phyloP scores from a whole-genome alignment of 1,284 basidiomycete genomes.

The Papiliotrema fonsecae region DNA sequence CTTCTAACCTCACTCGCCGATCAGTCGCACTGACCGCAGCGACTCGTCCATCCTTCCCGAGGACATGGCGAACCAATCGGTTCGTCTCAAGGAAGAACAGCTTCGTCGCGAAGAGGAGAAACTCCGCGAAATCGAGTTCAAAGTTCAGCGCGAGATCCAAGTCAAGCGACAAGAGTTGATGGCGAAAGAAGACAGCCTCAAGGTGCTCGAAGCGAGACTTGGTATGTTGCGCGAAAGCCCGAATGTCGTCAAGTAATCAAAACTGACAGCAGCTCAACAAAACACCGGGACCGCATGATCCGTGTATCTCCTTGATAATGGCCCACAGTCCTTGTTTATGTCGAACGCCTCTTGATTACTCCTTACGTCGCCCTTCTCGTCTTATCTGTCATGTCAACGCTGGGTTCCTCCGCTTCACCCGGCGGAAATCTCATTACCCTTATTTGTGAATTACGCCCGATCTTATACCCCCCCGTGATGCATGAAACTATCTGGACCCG shows the following conservation, averaged over 20 bases:
- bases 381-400: too few relatives aligned
- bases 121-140: conserved; percentile 96
- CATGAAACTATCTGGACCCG: too few relatives aligned
- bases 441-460: too few relatives aligned
- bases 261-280: background rate
- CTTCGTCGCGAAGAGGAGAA: conserved; percentile 96
- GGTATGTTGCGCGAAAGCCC: conserved; percentile 24
- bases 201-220: conserved; percentile 48
- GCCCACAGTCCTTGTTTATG: background rate
- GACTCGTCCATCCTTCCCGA: conserved; percentile 84
- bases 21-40: conserved; percentile 52
- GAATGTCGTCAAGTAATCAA: background rate
- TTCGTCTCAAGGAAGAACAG: conserved; percentile 97
- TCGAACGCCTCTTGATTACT: too few relatives aligned
- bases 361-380: too few relatives aligned
- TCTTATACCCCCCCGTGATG: too few relatives aligned
- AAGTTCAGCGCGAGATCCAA: conserved; percentile 97
- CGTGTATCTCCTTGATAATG: background rate
- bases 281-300: background rate
- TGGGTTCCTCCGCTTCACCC: too few relatives aligned
- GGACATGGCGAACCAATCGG: conserved; percentile 92
- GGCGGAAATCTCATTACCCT: too few relatives aligned
- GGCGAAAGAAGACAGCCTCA: conserved; percentile 73
- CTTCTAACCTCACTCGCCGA: too few relatives aligned
- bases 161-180: conserved; percentile 96